Percentiles rank a stretch among this genome's conserved stretches.
Evolutionary conservation across 2,329 filamentous ascomycete species (phyloP).

Genomic region (Leptographium galeiforme): DNA sequence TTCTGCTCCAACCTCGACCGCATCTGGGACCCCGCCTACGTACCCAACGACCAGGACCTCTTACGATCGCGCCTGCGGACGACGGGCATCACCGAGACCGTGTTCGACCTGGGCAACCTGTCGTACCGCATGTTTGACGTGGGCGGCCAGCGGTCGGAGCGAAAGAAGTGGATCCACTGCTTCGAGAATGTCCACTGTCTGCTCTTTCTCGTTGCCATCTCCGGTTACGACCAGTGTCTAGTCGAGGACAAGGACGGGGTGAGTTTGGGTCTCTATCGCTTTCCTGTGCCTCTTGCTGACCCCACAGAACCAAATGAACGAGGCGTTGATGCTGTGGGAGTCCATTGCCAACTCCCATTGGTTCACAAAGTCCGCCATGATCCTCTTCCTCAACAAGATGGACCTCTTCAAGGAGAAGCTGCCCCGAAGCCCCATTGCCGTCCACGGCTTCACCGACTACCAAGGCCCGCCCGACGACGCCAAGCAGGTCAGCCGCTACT

Average conservation of each 20-base stretch:
- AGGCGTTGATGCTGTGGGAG: slow-evolving; percentile 76
- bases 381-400: slow-evolving; percentile 80
- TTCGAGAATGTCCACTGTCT: slow-evolving; percentile 90
- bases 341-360: slow-evolving; percentile 77
- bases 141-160: slow-evolving; percentile 79
- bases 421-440: slow-evolving; percentile 53
- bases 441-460: slow-evolving; percentile 68
- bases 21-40: slow-evolving; percentile 62
- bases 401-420: slow-evolving; percentile 74
- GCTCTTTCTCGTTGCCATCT: slow-evolving; percentile 87
- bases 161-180: slow-evolving; percentile 96
- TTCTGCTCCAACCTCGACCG: slow-evolving; percentile 72
- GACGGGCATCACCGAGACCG: slow-evolving; percentile 89
- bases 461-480: slow-evolving; percentile 57
- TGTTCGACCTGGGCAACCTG: slow-evolving; percentile 81
- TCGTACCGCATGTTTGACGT: slow-evolving; percentile 97
- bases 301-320: slow-evolving; percentile 75
- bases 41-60: slow-evolving; percentile 90
- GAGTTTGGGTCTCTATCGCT: no score
- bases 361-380: slow-evolving; percentile 71
- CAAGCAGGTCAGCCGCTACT: slow-evolving; percentile 66
- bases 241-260: slow-evolving; percentile 95
- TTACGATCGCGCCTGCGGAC: slow-evolving; percentile 80
- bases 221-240: slow-evolving; percentile 89
- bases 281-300: no score